Evolutionary conservation across 306 rosid species (phyloP).

Genomic region (Trifolium fragiferum): DNA sequence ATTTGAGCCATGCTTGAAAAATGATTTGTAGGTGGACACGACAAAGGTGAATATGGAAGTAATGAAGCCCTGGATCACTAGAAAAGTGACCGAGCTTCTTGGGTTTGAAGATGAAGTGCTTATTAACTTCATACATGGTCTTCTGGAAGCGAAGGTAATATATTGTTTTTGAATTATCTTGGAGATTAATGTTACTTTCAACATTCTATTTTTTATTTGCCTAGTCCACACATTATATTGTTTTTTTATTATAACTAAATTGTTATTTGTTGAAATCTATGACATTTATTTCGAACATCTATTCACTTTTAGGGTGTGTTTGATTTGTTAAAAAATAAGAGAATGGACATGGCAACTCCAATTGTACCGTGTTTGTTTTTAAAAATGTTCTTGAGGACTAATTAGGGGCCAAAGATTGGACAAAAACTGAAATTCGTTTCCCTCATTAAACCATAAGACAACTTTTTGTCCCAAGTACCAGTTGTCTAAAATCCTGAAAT

Average conservation of each 20-base stretch:
- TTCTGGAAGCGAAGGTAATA: conserved; percentile 85
- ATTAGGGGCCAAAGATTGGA: no score
- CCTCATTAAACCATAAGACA: no score
- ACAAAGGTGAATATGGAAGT: conserved; percentile 93
- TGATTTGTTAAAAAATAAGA: no score
- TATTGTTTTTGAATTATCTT: background rate
- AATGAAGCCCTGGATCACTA: conserved; percentile 89
- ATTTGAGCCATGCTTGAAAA: conserved; percentile 18
- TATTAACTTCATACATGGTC: conserved; percentile 90
- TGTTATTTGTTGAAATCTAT: conserved; percentile 3
- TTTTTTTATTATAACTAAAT: background rate
- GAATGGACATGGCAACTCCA: no score
- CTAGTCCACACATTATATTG: background rate
- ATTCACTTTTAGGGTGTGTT: background rate
- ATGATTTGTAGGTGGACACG: conserved; percentile 76
- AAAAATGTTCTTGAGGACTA: no score
- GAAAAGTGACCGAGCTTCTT: conserved; percentile 86
- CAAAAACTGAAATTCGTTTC: no score
- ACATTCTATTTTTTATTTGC: background rate
- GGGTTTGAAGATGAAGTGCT: conserved; percentile 99
- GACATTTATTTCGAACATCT: background rate
- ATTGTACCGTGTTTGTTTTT: no score
- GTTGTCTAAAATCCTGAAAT: no score
- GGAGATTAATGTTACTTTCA: conserved; percentile 26
- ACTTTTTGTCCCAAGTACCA: no score